Evolutionary conservation across 1,139 yeast genomes (phyloP).

Genomic region (Geotrichum restrictum): DNA sequence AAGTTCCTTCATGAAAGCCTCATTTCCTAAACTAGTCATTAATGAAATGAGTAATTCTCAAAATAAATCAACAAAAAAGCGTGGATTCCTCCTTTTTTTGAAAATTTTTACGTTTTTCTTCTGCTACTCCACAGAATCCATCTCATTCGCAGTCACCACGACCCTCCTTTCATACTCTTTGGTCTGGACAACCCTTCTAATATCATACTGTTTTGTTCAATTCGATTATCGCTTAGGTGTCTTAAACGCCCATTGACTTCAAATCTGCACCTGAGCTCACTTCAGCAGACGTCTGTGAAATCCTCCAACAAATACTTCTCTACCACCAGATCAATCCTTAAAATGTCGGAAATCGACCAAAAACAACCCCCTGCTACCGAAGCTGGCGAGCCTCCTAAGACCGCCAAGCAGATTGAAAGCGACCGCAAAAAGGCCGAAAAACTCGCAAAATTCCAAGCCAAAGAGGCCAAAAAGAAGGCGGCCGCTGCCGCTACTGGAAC

Average conservation of each 20-base stretch:
- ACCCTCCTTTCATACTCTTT: neutral
- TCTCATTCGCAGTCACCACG: neutral
- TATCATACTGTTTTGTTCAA: conserved; percentile 18
- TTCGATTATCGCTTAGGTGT: conserved; percentile 18
- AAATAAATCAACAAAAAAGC: neutral
- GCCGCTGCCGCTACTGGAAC: conserved; percentile 41
- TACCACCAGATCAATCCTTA: conserved; percentile 1
- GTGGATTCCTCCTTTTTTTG: conserved; percentile 3
- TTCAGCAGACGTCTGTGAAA: conserved; percentile 6
- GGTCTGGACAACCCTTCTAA: conserved; percentile 3
- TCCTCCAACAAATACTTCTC: neutral
- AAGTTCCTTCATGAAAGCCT: too few relatives aligned
- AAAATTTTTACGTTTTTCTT: neutral
- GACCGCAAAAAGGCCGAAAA: conserved; percentile 97
- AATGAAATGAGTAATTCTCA: conserved; percentile 8
- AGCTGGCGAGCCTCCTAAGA: conserved; percentile 34
- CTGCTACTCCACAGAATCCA: conserved; percentile 9
- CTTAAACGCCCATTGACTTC: conserved; percentile 20
- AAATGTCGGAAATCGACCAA: conserved; percentile 26
- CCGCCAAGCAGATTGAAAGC: conserved; percentile 60
- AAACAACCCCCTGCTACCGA: conserved; percentile 19
- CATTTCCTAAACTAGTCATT: neutral
- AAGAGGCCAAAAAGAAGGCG: conserved; percentile 71
- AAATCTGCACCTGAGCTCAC: conserved; percentile 11
- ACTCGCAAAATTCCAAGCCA: conserved; percentile 88